Evolutionary conservation across 2,329 filamentous ascomycete genomes (phyloP).

Genomic region (Exophiala alcalophila): DNA sequence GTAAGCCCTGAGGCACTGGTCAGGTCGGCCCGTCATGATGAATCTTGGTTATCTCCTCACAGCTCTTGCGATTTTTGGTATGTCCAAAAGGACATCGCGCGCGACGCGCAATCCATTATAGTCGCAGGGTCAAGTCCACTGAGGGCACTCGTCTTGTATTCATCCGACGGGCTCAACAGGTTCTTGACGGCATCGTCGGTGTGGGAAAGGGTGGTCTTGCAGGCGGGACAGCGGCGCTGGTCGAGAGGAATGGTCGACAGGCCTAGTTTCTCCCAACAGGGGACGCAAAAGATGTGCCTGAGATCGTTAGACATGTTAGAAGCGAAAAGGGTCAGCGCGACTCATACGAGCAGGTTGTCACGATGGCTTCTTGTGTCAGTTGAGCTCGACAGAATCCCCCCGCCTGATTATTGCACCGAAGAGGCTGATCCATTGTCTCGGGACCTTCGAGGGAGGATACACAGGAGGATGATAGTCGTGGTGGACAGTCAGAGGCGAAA

Average conservation of each 20-base stretch:
- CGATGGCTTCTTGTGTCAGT: slow-evolving; percentile 69
- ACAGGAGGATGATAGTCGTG: too few relatives aligned
- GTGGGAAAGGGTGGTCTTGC: slow-evolving; percentile 63
- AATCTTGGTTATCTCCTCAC: slow-evolving; percentile 42
- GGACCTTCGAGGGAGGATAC: too few relatives aligned
- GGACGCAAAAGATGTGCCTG: slow-evolving; percentile 81
- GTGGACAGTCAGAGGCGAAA: slow-evolving; percentile 7
- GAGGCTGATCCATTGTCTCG: slow-evolving; percentile 79
- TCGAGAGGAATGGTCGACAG: slow-evolving; percentile 56
- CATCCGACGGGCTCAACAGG: slow-evolving; percentile 74
- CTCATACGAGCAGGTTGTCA: slow-evolving; percentile 80
- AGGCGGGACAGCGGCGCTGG: slow-evolving; percentile 69
- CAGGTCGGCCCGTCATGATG: not conserved
- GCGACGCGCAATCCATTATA: slow-evolving; percentile 82
- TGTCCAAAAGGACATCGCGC: slow-evolving; percentile 78
- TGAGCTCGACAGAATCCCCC: slow-evolving; percentile 63
- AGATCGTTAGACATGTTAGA: slow-evolving; percentile 23
- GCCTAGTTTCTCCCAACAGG: slow-evolving; percentile 65
- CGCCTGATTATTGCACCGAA: slow-evolving; percentile 72
- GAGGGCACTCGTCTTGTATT: slow-evolving; percentile 83
- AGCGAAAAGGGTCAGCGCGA: slow-evolving; percentile 1
- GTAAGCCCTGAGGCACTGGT: slow-evolving; percentile 57
- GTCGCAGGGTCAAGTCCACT: slow-evolving; percentile 76
- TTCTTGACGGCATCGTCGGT: slow-evolving; percentile 72
- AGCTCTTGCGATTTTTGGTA: slow-evolving; percentile 85